Evolutionary conservation across 257 asterid genomes (phyloP).

Genomic region (Fraxinus cuspidata): DNA sequence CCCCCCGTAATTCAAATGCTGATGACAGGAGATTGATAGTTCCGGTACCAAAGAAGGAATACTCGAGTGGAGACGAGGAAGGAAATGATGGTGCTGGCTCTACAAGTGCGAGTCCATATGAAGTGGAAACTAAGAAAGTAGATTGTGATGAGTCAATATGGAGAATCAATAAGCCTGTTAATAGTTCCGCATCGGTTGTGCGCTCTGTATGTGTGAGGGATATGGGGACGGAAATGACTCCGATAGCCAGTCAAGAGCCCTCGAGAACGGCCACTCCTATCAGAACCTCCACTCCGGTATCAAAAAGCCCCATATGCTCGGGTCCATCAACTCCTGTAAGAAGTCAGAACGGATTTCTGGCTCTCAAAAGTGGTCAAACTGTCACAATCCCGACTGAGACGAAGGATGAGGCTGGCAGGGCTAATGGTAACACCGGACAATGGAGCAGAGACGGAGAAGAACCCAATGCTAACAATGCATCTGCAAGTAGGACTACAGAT

Average conservation of each 20-base stretch:
- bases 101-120: slow-evolving; percentile 32
- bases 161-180: slow-evolving; percentile 58
- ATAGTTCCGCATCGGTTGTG: slow-evolving; percentile 48
- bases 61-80: slow-evolving; percentile 56
- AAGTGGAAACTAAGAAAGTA: slow-evolving; percentile 69
- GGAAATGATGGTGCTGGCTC: slow-evolving; percentile 18
- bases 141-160: slow-evolving; percentile 69
- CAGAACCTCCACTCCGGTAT: slow-evolving; percentile 61
- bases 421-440: slow-evolving; percentile 37
- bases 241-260: slow-evolving; percentile 88
- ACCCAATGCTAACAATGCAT: slow-evolving; percentile 12
- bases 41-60: slow-evolving; percentile 56
- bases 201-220: slow-evolving; percentile 83
- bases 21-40: slow-evolving; percentile 86
- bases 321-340: slow-evolving; percentile 63
- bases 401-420: slow-evolving; percentile 35
- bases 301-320: slow-evolving; percentile 63
- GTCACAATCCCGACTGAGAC: slow-evolving; percentile 31
- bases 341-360: slow-evolving; percentile 36
- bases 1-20: slow-evolving; percentile 88
- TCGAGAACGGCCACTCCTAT: slow-evolving; percentile 91
- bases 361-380: slow-evolving; percentile 31
- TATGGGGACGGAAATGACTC: slow-evolving; percentile 99
- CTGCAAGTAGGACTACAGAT: slow-evolving; percentile 29
- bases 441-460: slow-evolving; percentile 41